phyloP scores from a whole-genome alignment of 495 filamentous ascomycete species.

The Amniculicola lignicola region DNA sequence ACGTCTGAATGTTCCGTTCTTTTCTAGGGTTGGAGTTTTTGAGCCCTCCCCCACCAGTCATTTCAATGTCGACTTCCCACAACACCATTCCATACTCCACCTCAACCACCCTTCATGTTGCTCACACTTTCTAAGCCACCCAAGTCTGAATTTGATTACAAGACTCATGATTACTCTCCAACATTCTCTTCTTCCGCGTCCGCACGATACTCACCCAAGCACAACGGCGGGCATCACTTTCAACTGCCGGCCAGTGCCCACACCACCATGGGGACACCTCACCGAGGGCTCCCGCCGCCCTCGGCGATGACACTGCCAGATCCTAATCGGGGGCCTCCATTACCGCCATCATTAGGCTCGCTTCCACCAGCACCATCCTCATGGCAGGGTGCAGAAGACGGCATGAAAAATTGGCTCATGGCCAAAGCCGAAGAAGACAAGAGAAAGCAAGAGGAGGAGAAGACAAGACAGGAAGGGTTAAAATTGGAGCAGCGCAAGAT shows the following conservation, averaged over 20 bases:
- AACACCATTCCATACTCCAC: slow-evolving; percentile 1
- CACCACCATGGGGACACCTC: slow-evolving; percentile 63
- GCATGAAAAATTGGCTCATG: slow-evolving; percentile 75
- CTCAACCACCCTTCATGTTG: slow-evolving; percentile 47
- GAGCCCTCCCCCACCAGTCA: slow-evolving; percentile 20
- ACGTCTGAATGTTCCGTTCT: slow-evolving; percentile 29
- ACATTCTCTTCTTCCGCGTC: slow-evolving; percentile 56
- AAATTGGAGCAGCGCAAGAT: slow-evolving; percentile 77
- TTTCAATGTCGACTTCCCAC: slow-evolving; percentile 22
- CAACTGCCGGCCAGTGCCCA: slow-evolving; percentile 42
- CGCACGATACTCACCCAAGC: slow-evolving; percentile 58
- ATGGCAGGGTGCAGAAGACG: slow-evolving; percentile 74
- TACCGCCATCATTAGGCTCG: slow-evolving; percentile 41
- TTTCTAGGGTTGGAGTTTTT: slow-evolving; percentile 15
- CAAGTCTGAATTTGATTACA: slow-evolving; percentile 58
- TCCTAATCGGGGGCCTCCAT: slow-evolving; percentile 29
- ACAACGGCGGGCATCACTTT: slow-evolving; percentile 50
- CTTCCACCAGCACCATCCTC: slow-evolving; percentile 68
- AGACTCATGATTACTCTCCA: slow-evolving; percentile 63
- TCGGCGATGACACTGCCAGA: slow-evolving; percentile 64
- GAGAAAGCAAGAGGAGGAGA: slow-evolving; percentile 84
- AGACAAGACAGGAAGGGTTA: slow-evolving; percentile 84
- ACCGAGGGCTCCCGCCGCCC: slow-evolving; percentile 72
- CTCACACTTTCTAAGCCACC: slow-evolving; percentile 67
- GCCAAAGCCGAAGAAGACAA: slow-evolving; percentile 84